A percentile compares a stretch with the other conserved stretches of the same genome.
phyloP scores from a whole-genome alignment of 768 basidiomycete species.

The Dioszegia hungarica region DNA sequence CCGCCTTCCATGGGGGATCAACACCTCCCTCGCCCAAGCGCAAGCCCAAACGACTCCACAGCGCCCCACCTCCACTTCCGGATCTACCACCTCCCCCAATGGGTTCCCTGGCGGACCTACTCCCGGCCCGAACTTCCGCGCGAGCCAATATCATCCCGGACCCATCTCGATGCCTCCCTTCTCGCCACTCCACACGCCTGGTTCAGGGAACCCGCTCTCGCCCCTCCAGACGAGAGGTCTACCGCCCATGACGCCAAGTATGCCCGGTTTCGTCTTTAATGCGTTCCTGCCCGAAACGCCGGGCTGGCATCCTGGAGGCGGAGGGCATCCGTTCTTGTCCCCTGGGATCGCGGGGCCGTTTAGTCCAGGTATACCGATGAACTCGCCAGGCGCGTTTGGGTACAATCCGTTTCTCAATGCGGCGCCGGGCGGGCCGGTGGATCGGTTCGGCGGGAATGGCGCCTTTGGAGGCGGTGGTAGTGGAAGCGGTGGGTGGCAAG shows the following conservation, averaged over 20 bases:
- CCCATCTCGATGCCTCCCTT: slow-evolving; percentile 51
- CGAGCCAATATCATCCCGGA: slow-evolving; percentile 35
- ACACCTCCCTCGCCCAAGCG: slow-evolving; percentile 21
- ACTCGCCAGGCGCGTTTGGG: slow-evolving; percentile 27
- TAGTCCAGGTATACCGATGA: slow-evolving; percentile 66
- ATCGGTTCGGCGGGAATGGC: slow-evolving; percentile 11
- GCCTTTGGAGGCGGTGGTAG: too few species aligned
- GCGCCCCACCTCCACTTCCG: neutral
- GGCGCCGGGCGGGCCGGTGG: slow-evolving; percentile 60
- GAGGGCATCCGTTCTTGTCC: slow-evolving; percentile 48
- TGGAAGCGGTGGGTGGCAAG: neutral
- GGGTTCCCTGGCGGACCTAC: neutral
- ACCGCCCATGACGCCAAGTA: slow-evolving; percentile 92
- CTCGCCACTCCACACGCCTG: slow-evolving; percentile 18
- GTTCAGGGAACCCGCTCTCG: slow-evolving; percentile 45
- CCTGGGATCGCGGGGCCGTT: slow-evolving; percentile 53
- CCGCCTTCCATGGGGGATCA: slow-evolving; percentile 28
- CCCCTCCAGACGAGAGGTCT: slow-evolving; percentile 69
- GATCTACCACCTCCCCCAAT: slow-evolving; percentile 1
- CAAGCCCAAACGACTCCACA: too few species aligned
- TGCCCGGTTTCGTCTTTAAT: slow-evolving; percentile 89
- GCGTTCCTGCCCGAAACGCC: slow-evolving; percentile 49
- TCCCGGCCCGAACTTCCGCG: slow-evolving; percentile 22
- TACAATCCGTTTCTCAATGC: slow-evolving; percentile 60
- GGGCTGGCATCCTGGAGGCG: neutral